Percentiles rank a stretch among this genome's conserved stretches.
Evolutionary conservation across 2,329 filamentous ascomycete genomes (phyloP).

Genomic region (Sporothrix phasma): DNA sequence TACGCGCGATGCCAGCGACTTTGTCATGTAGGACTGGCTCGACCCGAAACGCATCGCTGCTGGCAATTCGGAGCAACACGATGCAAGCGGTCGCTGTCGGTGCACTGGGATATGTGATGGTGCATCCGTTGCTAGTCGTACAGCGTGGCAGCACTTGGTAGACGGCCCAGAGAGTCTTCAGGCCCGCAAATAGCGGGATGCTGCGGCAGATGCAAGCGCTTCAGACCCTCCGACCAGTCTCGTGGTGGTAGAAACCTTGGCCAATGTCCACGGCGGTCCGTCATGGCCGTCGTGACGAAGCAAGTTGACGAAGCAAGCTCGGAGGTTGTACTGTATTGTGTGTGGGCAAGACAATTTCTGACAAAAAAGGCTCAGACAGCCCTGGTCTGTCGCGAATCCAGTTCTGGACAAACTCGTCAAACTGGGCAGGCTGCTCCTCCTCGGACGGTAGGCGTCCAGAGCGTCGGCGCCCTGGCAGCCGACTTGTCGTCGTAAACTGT

Average conservation of each 20-base stretch:
- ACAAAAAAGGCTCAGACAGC: too few relatives aligned
- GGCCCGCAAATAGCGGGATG: too few relatives aligned
- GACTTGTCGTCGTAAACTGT: too few relatives aligned
- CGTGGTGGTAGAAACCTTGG: not conserved
- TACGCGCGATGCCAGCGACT: too few relatives aligned
- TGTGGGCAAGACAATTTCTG: too few relatives aligned
- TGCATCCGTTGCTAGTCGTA: not conserved
- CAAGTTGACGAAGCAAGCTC: not conserved
- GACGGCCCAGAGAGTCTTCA: constrained; percentile 11
- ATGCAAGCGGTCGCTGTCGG: not conserved
- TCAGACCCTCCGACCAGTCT: not conserved
- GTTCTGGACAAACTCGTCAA: too few relatives aligned
- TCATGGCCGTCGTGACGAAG: not conserved
- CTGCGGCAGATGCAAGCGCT: not conserved
- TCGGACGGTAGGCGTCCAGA: too few relatives aligned
- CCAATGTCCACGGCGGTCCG: not conserved
- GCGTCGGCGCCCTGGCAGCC: too few relatives aligned
- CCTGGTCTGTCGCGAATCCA: too few relatives aligned
- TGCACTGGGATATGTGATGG: not conserved
- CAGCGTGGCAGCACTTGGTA: constrained; percentile 9
- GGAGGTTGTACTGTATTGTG: too few relatives aligned
- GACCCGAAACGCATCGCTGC: not conserved
- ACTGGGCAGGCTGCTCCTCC: too few relatives aligned
- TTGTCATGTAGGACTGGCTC: too few relatives aligned
- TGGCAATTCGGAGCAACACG: not conserved